Percentiles rank a stretch among this genome's conserved stretches.
phyloP scores from a whole-genome alignment of 148 eudicot genomes.

The Cornus florida region DNA sequence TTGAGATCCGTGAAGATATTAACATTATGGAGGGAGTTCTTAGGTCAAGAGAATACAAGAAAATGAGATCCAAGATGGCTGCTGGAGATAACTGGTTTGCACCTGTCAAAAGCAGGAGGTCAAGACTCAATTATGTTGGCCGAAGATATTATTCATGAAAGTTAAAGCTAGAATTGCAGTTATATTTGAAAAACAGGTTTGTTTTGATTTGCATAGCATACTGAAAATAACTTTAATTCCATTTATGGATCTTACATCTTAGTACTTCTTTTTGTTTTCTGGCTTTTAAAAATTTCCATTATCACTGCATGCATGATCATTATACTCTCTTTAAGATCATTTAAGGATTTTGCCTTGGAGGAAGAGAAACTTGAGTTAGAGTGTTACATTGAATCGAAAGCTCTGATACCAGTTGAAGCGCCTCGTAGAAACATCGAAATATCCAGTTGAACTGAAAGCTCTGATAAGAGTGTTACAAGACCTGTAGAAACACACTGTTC shows the following conservation, averaged over 20 bases:
- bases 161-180: slow-evolving; percentile 4
- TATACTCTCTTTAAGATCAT: no score
- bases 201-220: not conserved
- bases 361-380: no score
- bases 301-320: no score
- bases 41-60: slow-evolving; percentile 59
- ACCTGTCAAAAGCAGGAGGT: slow-evolving; percentile 51
- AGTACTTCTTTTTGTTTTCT: not conserved
- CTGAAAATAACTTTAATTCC: not conserved
- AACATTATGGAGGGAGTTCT: slow-evolving; percentile 52
- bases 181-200: slow-evolving; percentile 12
- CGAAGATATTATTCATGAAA: slow-evolving; percentile 34
- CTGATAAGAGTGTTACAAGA: no score
- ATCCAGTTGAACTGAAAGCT: no score
- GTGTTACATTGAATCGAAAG: no score
- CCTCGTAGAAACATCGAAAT: no score
- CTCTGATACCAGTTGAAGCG: no score
- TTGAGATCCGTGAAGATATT: slow-evolving; percentile 70
- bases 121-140: slow-evolving; percentile 31
- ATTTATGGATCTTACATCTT: not conserved
- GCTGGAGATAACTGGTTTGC: slow-evolving; percentile 31
- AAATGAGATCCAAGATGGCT: slow-evolving; percentile 41
- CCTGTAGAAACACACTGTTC: no score
- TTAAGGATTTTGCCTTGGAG: no score
- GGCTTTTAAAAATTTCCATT: not conserved